These are phyloP conservation scores for Penicillium nucicola DNA, from an alignment of 495 filamentous ascomycete species.

Conservation along the genomic window DNA sequence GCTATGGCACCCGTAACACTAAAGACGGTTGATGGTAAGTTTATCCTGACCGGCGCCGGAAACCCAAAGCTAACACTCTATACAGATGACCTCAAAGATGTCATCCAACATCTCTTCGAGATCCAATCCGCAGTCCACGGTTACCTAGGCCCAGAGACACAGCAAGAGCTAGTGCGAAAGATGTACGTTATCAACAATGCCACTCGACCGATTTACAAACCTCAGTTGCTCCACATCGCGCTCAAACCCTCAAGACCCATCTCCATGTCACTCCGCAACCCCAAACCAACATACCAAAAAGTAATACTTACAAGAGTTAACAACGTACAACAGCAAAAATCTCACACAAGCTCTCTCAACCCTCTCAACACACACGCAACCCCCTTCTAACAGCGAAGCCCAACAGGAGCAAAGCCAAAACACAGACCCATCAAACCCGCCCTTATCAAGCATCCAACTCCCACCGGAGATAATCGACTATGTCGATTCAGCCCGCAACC, in stretches of 20 bases:
- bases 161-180: constrained; percentile 57
- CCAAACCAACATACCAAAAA: background rate
- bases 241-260: background rate
- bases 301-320: no score
- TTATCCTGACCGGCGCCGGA: no score
- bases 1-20: constrained; percentile 46
- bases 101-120: constrained; percentile 86
- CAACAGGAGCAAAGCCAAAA: constrained; percentile 33
- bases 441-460: constrained; percentile 52
- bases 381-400: constrained; percentile 20
- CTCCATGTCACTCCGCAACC: background rate
- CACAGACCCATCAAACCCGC: constrained; percentile 45
- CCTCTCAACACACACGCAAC: constrained; percentile 40
- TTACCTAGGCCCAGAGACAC: constrained; percentile 59
- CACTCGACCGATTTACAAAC: constrained; percentile 7
- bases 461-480: constrained; percentile 92
- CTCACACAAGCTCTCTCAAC: constrained; percentile 39
- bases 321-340: constrained; percentile 32
- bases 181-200: constrained; percentile 46
- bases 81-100: constrained; percentile 45
- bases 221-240: constrained; percentile 13
- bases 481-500: constrained; percentile 89
- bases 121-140: constrained; percentile 74
- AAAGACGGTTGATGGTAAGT: constrained; percentile 50
- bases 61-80: constrained; percentile 3